Base-by-base conservation (phyloP, 2,329 filamentous ascomycete genomes). In the Knoxdaviesia proteae region DNA sequence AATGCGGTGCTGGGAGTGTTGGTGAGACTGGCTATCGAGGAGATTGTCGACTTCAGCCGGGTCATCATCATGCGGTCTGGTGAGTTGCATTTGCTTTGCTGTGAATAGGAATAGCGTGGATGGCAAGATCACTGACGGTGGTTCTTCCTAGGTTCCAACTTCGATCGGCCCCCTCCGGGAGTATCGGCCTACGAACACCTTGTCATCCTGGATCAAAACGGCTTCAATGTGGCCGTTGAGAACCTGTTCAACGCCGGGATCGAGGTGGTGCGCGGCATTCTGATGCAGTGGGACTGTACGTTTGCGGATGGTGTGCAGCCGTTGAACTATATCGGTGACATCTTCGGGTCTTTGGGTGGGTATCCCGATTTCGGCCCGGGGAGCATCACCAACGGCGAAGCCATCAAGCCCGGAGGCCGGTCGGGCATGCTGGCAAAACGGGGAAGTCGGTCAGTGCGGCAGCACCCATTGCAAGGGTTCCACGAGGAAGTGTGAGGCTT, bases 201-300 rank as follows among this genome's bases (percentile, higher is more conserved):
- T 6, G 64, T 72, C 36, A 63, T 68, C 36, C 58, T 65, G 0
- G 58, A 78, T 36, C 73, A 80, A 52, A 77, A 77, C 40, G 77
- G 69, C 4, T 82, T 79, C 52, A 55, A 58, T 32, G 70, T 77
- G 32, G 70, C 78, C 3, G 59, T 81, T 11, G 54, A 68, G 46
- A 84, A 84, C 54, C 67, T 83, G 39, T 84, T 72, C 56, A 58
- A 64, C 5, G 77, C 76, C 0, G 80, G 79, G 1, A 62, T 77
- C 4, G 61, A 74, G 51, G 74, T 84, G 32, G 66, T 81, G 8
- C 61, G 67, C 48, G 77, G 76, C 2, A 77, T 84, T 44, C 45
- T 82, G 8, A 45, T 54, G 1, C 65, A 61, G 4, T 84, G 80
- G 80, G 59, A 75, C 36, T 54, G 54, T 9, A 74, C 60, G 0